These are phyloP conservation scores for Monosporascus cannonballus DNA, from an alignment of 2,329 filamentous ascomycete species.

Conservation along the genomic window DNA sequence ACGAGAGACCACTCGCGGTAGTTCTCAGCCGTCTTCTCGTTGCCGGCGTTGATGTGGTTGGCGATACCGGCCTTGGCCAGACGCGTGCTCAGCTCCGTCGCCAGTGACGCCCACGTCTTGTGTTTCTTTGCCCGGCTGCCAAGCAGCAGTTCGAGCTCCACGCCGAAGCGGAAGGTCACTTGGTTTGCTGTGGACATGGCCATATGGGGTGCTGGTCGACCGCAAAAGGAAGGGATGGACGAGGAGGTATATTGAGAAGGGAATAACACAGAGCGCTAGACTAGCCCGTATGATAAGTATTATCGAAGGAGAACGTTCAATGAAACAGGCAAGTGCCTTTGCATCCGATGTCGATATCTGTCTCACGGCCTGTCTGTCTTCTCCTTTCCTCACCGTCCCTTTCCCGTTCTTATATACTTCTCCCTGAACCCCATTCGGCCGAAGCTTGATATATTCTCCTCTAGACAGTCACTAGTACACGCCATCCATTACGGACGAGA, in stretches of 20 bases:
- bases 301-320: too few species aligned
- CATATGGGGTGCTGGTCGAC: not conserved
- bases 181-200: constrained; percentile 3
- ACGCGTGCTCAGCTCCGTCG: constrained; percentile 26
- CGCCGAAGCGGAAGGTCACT: constrained; percentile 22
- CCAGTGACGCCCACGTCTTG: constrained; percentile 28
- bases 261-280: too few species aligned
- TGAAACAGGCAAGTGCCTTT: too few species aligned
- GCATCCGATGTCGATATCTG: too few species aligned
- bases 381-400: too few species aligned
- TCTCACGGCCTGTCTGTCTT: too few species aligned
- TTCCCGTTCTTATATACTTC: too few species aligned
- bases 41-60: constrained; percentile 27
- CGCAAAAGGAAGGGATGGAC: not conserved
- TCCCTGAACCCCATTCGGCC: too few species aligned
- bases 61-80: constrained; percentile 25
- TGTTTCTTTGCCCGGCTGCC: constrained; percentile 25
- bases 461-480: not conserved
- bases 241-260: too few species aligned
- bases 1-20: constrained; percentile 33
- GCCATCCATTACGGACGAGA: not conserved
- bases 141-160: constrained; percentile 33
- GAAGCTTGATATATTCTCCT: not conserved
- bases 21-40: constrained; percentile 21
- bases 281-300: too few species aligned